phyloP scores from a whole-genome alignment of 2,329 filamentous ascomycete genomes.

The Bipolaris cookei region DNA sequence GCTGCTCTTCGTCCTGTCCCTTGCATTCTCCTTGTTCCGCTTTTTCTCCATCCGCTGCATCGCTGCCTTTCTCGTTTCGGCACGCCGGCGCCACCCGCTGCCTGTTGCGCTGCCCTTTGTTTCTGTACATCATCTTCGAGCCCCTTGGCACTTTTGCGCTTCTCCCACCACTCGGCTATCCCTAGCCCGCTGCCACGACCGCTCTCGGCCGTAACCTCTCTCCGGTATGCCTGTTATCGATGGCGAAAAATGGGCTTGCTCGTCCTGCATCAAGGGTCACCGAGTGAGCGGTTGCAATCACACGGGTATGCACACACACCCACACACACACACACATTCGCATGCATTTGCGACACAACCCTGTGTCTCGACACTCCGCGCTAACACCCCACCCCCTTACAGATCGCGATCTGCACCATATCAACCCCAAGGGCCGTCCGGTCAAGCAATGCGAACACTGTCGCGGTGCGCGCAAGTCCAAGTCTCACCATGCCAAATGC shows the following conservation, averaged over 20 bases:
- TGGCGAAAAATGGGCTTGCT: constrained; percentile 97
- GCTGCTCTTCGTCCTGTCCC: background rate
- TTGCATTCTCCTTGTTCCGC: background rate
- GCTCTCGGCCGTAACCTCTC: constrained; percentile 38
- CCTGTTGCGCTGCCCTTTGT: constrained; percentile 19
- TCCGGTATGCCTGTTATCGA: constrained; percentile 58
- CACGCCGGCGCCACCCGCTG: constrained; percentile 17
- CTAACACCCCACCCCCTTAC: constrained; percentile 1
- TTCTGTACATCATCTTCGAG: constrained; percentile 18
- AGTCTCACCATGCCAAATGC: constrained; percentile 92
- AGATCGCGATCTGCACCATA: constrained; percentile 92
- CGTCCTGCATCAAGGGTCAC: constrained; percentile 97
- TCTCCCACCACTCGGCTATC: constrained; percentile 28
- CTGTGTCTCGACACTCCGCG: constrained; percentile 5
- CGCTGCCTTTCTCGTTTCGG: constrained; percentile 24
- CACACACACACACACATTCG: constrained; percentile 22
- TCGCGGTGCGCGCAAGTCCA: constrained; percentile 93
- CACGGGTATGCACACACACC: constrained; percentile 68
- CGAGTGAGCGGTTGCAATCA: constrained; percentile 99
- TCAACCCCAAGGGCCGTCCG: constrained; percentile 96
- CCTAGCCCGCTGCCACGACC: constrained; percentile 42
- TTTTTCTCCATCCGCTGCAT: constrained; percentile 12
- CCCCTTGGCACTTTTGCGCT: constrained; percentile 18
- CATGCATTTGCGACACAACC: constrained; percentile 7
- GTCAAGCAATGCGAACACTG: constrained; percentile 98